Evolutionary conservation across 208 protist species (phyloP).

Genomic region (Trypanosoma vivax): DNA sequence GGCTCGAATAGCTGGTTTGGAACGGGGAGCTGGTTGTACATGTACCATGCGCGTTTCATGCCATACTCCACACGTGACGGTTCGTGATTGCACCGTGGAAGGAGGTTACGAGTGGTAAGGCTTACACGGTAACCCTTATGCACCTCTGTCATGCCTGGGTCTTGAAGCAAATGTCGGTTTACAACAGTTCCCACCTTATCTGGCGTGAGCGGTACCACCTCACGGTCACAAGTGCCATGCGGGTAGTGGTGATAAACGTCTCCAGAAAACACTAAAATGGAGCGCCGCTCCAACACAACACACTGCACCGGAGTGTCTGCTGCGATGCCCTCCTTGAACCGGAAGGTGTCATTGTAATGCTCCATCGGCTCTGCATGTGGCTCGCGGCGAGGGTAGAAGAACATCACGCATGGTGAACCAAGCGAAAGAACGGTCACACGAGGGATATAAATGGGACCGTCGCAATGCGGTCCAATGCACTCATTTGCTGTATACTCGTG

Average conservation of each 20-base stretch:
- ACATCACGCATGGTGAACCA: slow-evolving; percentile 76
- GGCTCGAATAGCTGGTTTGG: slow-evolving; percentile 48
- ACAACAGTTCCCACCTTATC: slow-evolving; percentile 59
- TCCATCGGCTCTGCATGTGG: slow-evolving; percentile 85
- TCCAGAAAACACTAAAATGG: slow-evolving; percentile 73
- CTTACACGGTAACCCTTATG: slow-evolving; percentile 64
- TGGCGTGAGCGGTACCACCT: slow-evolving; percentile 44
- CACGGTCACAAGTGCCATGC: slow-evolving; percentile 76
- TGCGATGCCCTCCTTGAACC: slow-evolving; percentile 77
- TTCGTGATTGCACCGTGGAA: slow-evolving; percentile 83
- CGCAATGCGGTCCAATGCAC: slow-evolving; percentile 84
- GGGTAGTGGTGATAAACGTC: slow-evolving; percentile 84
- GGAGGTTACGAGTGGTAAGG: slow-evolving; percentile 82
- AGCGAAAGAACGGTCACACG: slow-evolving; percentile 75
- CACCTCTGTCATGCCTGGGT: slow-evolving; percentile 43
- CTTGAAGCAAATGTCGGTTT: slow-evolving; percentile 64
- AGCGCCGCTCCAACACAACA: slow-evolving; percentile 84
- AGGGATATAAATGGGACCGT: slow-evolving; percentile 87
- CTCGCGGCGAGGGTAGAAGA: slow-evolving; percentile 74
- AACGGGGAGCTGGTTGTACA: slow-evolving; percentile 65
- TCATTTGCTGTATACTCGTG: slow-evolving; percentile 85
- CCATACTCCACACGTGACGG: slow-evolving; percentile 66
- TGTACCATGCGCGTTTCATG: slow-evolving; percentile 85
- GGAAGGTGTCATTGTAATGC: slow-evolving; percentile 92
- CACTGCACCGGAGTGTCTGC: slow-evolving; percentile 47